These are phyloP conservation scores for Plasmodium ovale DNA, from an alignment of 169 alveolate genomes.

Conservation along the genomic window DNA sequence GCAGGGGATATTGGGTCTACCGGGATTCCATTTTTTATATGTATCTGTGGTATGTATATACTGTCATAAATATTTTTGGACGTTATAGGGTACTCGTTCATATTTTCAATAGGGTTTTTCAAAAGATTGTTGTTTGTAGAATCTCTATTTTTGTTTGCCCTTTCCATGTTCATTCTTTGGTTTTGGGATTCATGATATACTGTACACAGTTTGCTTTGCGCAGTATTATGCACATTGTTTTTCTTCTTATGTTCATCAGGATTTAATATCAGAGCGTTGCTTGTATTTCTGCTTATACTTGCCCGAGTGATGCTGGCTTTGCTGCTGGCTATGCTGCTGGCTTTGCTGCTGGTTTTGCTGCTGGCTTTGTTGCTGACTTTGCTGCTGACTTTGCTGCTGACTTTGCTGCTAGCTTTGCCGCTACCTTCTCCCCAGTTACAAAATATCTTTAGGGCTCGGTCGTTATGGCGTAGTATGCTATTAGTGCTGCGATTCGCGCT, in stretches of 20 bases:
- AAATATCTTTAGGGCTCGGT: constrained; percentile 17
- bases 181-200: neutral
- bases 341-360: neutral
- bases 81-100: constrained; percentile 64
- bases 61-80: constrained; percentile 75
- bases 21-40: constrained; percentile 25
- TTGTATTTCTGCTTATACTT: neutral
- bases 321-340: neutral
- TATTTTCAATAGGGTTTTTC: constrained; percentile 16
- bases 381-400: neutral
- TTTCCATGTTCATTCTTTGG: constrained; percentile 12
- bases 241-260: neutral
- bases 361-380: neutral
- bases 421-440: constrained; percentile 31
- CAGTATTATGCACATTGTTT: neutral
- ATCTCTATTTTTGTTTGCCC: constrained; percentile 4
- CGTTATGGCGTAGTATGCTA: constrained; percentile 51
- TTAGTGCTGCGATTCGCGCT: constrained; percentile 22
- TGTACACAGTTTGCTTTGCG: neutral
- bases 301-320: no score
- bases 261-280: neutral
- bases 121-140: constrained; percentile 1
- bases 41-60: constrained; percentile 73
- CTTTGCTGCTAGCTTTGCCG: constrained; percentile 20
- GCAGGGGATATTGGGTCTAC: neutral